Evolutionary conservation across 2,329 filamentous ascomycete species (phyloP), one percentile per base, ranked within the genome.

Genomic region (Aspergillus clavatus): DNA sequence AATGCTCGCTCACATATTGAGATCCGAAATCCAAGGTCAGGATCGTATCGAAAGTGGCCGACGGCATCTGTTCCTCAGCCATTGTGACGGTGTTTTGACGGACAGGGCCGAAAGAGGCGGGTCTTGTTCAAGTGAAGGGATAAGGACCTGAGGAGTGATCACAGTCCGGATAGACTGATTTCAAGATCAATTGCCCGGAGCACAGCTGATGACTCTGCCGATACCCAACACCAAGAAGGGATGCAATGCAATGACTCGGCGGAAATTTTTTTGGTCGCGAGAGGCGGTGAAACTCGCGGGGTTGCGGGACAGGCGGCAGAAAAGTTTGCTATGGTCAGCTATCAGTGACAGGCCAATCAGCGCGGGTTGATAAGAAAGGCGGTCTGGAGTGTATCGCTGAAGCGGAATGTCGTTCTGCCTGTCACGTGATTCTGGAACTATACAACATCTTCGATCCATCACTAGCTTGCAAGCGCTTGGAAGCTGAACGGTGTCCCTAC

Each of bases 21-120:
- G 45, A 70, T 54, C 79, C 84, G 63, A 87, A 87, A 67, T 87
- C 84, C 57, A 87, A 72, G 53, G 84, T 81, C 53, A 88, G 72
- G 57, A 88, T 84, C 53, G 84, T 87, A 74, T 84, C 76, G 66
- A 78, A 78, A 38, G 54, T 48, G 43, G 53, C 54, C 47, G 55
- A 53, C 42, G 55, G 55, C 29, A 56, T 54, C 41, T 50, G 45
- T 21, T 52, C 43, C 22, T 49, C 44, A 16, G 48, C 51, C 51
- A 53, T 53, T 38, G 42, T 46, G 46, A 50, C 42, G 40, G 41
- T 42, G 8, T 35, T 35, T 33, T 16, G 19, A 8, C 10, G n/a
- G 18, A 11, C 11, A 8, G 14, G 16, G 16, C 16, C 14, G 14
- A 16, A 16, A 16, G 31, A 21, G 16, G 19, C 31, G 10, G 31